Conservation (phyloP, 192 early-diverging fungal genomes). For the Thamnidium elegans region DNA sequence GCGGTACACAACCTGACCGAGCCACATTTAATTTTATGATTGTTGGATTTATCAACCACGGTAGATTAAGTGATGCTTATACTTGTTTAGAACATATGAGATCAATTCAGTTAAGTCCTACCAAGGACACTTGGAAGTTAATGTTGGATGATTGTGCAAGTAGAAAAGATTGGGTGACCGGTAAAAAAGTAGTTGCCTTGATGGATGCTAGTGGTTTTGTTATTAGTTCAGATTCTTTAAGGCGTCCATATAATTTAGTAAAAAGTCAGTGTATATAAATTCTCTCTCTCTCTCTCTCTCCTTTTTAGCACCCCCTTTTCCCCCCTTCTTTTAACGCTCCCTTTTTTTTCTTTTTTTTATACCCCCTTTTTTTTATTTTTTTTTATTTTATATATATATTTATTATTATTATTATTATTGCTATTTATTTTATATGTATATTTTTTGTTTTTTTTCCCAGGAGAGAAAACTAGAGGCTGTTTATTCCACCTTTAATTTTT, state of each 20-base stretch:
- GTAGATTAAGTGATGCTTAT: conserved; percentile 26
- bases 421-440: not conserved
- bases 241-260: conserved; percentile 15
- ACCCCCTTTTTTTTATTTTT: not conserved
- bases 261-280: conserved; percentile 16
- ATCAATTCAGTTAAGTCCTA: conserved; percentile 12
- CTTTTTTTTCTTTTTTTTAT: conserved; percentile 1
- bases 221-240: conserved; percentile 9
- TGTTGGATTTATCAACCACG: conserved; percentile 22
- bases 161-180: conserved; percentile 11
- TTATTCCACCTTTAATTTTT: no score
- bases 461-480: no score
- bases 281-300: not conserved
- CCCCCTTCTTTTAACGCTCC: not conserved
- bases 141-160: conserved; percentile 16
- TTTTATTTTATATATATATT: not conserved
- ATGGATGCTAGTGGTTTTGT: conserved; percentile 27
- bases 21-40: conserved; percentile 37
- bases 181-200: conserved; percentile 1
- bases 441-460: no score
- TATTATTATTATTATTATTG: no score
- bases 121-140: conserved; percentile 32
- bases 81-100: conserved; percentile 24
- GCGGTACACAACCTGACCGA: conserved; percentile 25
- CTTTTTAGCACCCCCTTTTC: not conserved